phyloP scores from a whole-genome alignment of 495 filamentous ascomycete species.

The Tuber umbilicatum region DNA sequence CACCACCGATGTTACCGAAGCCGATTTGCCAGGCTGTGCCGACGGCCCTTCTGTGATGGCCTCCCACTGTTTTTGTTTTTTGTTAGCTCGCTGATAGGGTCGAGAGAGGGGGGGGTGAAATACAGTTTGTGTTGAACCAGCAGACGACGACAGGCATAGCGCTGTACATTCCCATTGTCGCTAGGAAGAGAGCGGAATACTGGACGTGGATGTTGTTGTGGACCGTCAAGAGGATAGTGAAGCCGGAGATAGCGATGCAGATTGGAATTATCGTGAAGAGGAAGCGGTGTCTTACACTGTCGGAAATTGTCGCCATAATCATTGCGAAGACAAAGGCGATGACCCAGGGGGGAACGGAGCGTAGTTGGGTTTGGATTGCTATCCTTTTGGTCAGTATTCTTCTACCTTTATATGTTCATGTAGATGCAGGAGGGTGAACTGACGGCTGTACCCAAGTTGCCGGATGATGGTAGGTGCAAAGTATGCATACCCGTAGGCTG shows the following conservation, averaged over 20 bases:
- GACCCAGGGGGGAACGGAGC: slow-evolving; percentile 82
- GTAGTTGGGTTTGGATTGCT: slow-evolving; percentile 69
- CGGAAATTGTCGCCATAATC: slow-evolving; percentile 61
- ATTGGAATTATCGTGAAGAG: slow-evolving; percentile 63
- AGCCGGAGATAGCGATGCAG: slow-evolving; percentile 59
- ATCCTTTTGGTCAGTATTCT: slow-evolving; percentile 11
- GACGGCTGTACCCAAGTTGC: slow-evolving; percentile 54
- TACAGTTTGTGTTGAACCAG: slow-evolving; percentile 82
- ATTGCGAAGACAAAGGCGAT: slow-evolving; percentile 68
- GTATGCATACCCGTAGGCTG: slow-evolving; percentile 68
- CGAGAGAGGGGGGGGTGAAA: not conserved
- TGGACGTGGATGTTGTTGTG: slow-evolving; percentile 54
- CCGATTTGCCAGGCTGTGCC: slow-evolving; percentile 85
- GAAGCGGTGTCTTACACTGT: slow-evolving; percentile 66
- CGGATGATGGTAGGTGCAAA: slow-evolving; percentile 73
- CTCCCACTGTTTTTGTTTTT: slow-evolving; percentile 46
- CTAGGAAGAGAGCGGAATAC: slow-evolving; percentile 69
- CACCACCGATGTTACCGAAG: slow-evolving; percentile 91
- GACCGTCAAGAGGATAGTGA: slow-evolving; percentile 63
- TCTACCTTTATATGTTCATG: slow-evolving; percentile 29
- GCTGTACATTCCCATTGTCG: slow-evolving; percentile 58
- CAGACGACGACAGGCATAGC: slow-evolving; percentile 81
- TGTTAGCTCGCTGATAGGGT: not conserved
- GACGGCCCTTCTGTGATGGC: slow-evolving; percentile 75
- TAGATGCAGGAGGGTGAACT: not conserved